Evolutionary conservation across 208 protist species (phyloP).

Genomic region (Acanthamoeba lenticulata): DNA sequence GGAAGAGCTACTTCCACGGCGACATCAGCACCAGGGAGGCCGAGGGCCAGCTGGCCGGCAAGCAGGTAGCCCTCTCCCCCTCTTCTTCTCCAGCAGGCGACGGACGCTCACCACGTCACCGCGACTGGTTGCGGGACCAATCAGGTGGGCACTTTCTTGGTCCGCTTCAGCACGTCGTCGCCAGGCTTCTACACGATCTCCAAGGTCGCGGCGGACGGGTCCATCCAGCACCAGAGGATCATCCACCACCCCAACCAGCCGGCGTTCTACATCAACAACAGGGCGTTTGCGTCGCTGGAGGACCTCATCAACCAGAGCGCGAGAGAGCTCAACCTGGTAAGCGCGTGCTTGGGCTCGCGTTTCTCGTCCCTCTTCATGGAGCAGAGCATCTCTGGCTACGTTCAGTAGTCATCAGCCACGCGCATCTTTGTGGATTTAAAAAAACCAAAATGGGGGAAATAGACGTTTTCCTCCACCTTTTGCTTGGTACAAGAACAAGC

Average conservation of each 20-base stretch:
- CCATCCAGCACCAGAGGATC: constrained; percentile 79
- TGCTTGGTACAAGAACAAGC: no score
- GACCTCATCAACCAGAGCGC: constrained; percentile 75
- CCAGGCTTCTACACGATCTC: constrained; percentile 80
- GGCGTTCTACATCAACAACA: constrained; percentile 63
- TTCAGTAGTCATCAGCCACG: constrained; percentile 43
- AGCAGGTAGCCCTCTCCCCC: not conserved
- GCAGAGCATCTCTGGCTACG: constrained; percentile 75
- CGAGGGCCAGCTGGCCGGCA: constrained; percentile 74
- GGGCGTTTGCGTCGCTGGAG: constrained; percentile 74
- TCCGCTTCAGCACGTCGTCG: constrained; percentile 76
- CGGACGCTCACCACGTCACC: no score
- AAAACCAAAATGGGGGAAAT: no score
- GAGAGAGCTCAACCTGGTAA: constrained; percentile 69
- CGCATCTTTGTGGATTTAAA: not conserved
- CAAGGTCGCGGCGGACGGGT: constrained; percentile 76
- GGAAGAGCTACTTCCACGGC: constrained; percentile 80
- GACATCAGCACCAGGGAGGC: constrained; percentile 77
- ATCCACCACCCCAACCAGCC: constrained; percentile 66
- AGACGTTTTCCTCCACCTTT: no score
- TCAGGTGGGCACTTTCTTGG: constrained; percentile 80
- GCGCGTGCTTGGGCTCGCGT: constrained; percentile 75
- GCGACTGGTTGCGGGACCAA: not conserved
- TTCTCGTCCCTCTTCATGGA: constrained; percentile 77
- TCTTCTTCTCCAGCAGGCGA: not conserved